Evolutionary conservation across 371 early-diverging fungal species (phyloP).

Genomic region (Parasitella parasitica): DNA sequence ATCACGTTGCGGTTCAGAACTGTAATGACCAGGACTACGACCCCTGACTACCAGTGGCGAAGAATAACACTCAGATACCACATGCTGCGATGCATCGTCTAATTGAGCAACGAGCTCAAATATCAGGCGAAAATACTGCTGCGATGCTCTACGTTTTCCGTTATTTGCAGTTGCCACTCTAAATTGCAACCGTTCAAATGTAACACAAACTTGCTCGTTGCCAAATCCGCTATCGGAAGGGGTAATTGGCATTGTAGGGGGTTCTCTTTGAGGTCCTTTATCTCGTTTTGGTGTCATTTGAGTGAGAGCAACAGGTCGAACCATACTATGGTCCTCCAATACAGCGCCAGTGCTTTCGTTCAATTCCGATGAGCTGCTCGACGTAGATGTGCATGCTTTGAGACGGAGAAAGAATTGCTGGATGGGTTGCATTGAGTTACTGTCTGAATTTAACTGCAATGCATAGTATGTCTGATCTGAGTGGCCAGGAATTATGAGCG

Average conservation of each 20-base stretch:
- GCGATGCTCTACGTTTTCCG: slow-evolving; percentile 75
- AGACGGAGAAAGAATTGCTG: slow-evolving; percentile 36
- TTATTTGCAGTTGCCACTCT: slow-evolving; percentile 88
- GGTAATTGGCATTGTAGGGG: slow-evolving; percentile 49
- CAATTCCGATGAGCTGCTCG: slow-evolving; percentile 21
- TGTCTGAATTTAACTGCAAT: slow-evolving; percentile 10
- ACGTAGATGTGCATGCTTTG: slow-evolving; percentile 50
- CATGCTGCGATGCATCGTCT: slow-evolving; percentile 37
- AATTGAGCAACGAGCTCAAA: slow-evolving; percentile 62
- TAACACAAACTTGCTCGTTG: slow-evolving; percentile 41
- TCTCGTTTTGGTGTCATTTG: slow-evolving; percentile 90
- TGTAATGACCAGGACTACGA: slow-evolving; percentile 87
- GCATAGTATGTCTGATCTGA: slow-evolving; percentile 22
- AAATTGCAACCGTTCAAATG: slow-evolving; percentile 88
- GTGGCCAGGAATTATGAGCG: slow-evolving; percentile 52
- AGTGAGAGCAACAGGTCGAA: slow-evolving; percentile 67
- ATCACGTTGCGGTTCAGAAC: slow-evolving; percentile 36
- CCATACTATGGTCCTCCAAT: slow-evolving; percentile 62
- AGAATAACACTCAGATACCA: slow-evolving; percentile 65
- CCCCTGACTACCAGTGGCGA: slow-evolving; percentile 85
- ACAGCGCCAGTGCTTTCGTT: not conserved
- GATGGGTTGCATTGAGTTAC: slow-evolving; percentile 17
- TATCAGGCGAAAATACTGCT: slow-evolving; percentile 75
- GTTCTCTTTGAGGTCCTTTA: slow-evolving; percentile 79
- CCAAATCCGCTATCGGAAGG: slow-evolving; percentile 38